Evolutionary conservation across 495 filamentous ascomycete species (phyloP).

Genomic region (Hyaloscypha variabilis): DNA sequence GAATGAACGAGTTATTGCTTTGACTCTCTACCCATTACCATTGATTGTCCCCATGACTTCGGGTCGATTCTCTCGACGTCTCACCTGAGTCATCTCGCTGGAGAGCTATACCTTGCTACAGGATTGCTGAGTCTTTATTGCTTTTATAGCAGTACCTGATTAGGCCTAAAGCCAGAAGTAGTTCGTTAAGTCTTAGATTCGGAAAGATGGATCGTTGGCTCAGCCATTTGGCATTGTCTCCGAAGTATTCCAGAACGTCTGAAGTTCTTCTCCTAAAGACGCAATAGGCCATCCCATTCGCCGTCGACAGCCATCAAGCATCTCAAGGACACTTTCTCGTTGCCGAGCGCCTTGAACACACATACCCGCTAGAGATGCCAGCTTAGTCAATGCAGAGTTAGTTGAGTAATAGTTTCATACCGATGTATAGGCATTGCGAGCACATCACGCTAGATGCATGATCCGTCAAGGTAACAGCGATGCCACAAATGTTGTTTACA

Average conservation of each 20-base stretch:
- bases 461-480: conserved; percentile 29
- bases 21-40: no score
- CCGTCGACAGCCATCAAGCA: conserved; percentile 24
- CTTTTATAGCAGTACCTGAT: no score
- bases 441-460: conserved; percentile 24
- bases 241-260: conserved; percentile 25
- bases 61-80: no score
- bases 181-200: no score
- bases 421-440: conserved; percentile 30
- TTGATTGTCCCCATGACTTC: no score
- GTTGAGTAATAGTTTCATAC: conserved; percentile 4
- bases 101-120: no score
- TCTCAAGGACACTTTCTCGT: conserved; percentile 26
- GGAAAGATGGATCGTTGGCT: neutral
- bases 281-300: conserved; percentile 35
- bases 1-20: no score
- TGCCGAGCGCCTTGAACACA: conserved; percentile 29
- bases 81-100: no score
- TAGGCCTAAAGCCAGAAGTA: no score
- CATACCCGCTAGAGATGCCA: conserved; percentile 26
- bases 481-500: conserved; percentile 34
- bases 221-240: neutral
- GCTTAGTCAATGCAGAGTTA: neutral
- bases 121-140: no score
- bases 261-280: conserved; percentile 30